phyloP scores from a whole-genome alignment of 331 rosid genomes.

The Stylosanthes scabra region DNA sequence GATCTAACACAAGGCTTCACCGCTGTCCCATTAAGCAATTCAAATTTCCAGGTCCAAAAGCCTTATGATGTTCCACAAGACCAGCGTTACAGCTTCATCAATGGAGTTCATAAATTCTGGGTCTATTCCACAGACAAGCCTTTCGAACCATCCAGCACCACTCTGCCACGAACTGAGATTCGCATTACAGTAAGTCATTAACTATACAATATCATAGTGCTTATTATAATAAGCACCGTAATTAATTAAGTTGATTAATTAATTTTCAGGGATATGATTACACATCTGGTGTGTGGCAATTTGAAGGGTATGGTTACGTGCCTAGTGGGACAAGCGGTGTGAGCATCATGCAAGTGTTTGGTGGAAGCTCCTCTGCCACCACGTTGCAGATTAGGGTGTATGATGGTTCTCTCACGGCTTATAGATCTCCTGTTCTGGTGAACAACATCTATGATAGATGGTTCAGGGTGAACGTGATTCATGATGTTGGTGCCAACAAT shows the following conservation, averaged over 20 bases:
- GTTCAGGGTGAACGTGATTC: conserved; percentile 50
- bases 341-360: conserved; percentile 59
- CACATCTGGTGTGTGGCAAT: conserved; percentile 59
- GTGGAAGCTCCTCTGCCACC: conserved; percentile 43
- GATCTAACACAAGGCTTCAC: conserved; percentile 53
- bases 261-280: conserved; percentile 52
- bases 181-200: conserved; percentile 35
- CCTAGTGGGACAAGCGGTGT: conserved; percentile 54
- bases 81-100: conserved; percentile 49
- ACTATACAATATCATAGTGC: background rate
- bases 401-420: conserved; percentile 36
- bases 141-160: conserved; percentile 38
- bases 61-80: conserved; percentile 49
- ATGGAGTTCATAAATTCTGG: conserved; percentile 62
- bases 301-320: conserved; percentile 55
- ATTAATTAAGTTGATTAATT: background rate
- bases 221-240: too few species aligned
- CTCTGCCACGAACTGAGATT: conserved; percentile 62
- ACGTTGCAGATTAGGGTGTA: conserved; percentile 45
- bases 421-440: conserved; percentile 30
- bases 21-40: conserved; percentile 29
- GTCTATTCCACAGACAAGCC: conserved; percentile 59
- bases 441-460: conserved; percentile 43
- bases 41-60: conserved; percentile 47
- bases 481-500: conserved; percentile 38